These are phyloP conservation scores for Trichopus zeylanicus DNA, from an alignment of 116 monocot genomes.

Conservation along the genomic window DNA sequence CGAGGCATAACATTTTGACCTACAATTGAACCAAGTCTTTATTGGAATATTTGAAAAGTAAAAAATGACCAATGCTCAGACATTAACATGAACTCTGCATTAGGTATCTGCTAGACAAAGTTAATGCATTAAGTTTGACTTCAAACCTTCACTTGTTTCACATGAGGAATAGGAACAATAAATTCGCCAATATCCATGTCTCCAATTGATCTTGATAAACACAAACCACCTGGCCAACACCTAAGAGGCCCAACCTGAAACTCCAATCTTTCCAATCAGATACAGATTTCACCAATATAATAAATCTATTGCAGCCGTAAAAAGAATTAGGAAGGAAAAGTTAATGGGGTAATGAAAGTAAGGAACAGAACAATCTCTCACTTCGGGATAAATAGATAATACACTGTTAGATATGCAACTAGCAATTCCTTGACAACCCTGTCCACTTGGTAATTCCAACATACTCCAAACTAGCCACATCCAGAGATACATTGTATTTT, in stretches of 20 bases:
- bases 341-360: not conserved
- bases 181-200: slow-evolving; percentile 57
- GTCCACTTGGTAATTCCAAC: no score
- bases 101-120: not conserved
- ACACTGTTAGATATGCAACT: no score
- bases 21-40: no score
- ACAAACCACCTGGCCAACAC: slow-evolving; percentile 70
- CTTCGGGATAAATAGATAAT: no score
- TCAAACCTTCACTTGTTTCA: slow-evolving; percentile 56
- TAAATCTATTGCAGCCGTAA: not conserved
- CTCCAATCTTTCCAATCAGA: not conserved
- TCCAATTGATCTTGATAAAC: slow-evolving; percentile 62
- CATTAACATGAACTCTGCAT: not conserved
- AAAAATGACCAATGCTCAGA: no score
- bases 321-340: not conserved
- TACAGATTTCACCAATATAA: not conserved
- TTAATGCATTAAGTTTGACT: not conserved
- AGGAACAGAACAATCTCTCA: not conserved
- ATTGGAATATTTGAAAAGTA: no score
- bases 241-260: slow-evolving; percentile 54
- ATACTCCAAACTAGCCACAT: no score
- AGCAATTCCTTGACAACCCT: no score
- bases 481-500: no score
- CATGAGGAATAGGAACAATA: slow-evolving; percentile 61
- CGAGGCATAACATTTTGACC: no score